These are phyloP conservation scores for Trichoderma koningii DNA, from an alignment of 2,329 filamentous ascomycete species.

Conservation along the genomic window DNA sequence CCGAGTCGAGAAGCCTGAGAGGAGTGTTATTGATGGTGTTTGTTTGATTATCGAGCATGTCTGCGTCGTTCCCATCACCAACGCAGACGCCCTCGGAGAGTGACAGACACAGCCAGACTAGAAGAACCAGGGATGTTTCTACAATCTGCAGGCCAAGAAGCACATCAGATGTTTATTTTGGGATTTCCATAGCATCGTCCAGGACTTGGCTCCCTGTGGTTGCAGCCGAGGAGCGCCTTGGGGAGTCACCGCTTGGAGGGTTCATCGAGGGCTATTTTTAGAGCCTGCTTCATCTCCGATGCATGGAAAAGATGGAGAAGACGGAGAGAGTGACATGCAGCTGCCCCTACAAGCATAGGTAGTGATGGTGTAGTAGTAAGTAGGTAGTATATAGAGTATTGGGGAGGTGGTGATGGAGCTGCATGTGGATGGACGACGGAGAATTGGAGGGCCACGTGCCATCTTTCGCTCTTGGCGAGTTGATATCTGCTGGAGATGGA, in stretches of 20 bases:
- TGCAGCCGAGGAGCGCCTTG: constrained; percentile 15
- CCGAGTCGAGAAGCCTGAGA: neutral
- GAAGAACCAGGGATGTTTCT: neutral
- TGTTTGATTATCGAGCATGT: neutral
- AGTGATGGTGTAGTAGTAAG: neutral
- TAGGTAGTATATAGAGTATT: neutral
- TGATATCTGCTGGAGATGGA: neutral
- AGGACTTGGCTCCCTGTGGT: neutral
- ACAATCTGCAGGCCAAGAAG: no score
- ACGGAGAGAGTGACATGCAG: neutral
- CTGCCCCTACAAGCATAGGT: neutral
- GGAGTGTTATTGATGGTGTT: neutral
- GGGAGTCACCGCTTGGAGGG: neutral
- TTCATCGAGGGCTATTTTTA: constrained; percentile 8
- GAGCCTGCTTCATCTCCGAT: neutral
- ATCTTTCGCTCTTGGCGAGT: no score
- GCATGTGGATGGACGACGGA: neutral
- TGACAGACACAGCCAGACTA: neutral
- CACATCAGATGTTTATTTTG: no score
- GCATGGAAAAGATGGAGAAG: neutral
- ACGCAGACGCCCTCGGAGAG: neutral
- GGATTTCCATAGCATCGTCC: no score
- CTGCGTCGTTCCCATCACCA: neutral
- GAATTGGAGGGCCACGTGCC: neutral
- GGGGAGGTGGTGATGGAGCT: neutral